phyloP scores from a whole-genome alignment of 768 basidiomycete species.

The Xanthoconium stramineum region DNA sequence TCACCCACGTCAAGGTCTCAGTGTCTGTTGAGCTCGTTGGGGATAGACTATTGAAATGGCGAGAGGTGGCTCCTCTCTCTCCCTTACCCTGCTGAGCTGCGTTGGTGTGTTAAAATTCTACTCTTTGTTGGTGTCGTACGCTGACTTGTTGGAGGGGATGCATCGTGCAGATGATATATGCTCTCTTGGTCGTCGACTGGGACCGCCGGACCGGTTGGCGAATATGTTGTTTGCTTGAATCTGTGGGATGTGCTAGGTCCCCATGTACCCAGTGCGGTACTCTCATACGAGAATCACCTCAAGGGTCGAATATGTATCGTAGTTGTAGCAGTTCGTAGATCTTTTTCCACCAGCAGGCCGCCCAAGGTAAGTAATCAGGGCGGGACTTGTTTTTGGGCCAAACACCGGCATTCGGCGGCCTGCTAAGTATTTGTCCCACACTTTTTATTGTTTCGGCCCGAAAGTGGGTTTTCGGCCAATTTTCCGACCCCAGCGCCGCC shows the following conservation, averaged over 20 bases:
- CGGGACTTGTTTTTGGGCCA: slow-evolving; percentile 27
- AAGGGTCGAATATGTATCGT: slow-evolving; percentile 1
- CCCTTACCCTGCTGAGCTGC: not conserved
- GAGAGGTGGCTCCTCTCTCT: not conserved
- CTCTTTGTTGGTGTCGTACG: not conserved
- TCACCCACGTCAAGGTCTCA: not conserved
- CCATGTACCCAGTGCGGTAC: not conserved
- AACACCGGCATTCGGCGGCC: slow-evolving; percentile 31
- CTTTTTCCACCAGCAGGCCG: not conserved
- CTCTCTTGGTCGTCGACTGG: not conserved
- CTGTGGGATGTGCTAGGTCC: not conserved
- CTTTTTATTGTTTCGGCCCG: slow-evolving; percentile 48
- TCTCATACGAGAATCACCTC: not conserved
- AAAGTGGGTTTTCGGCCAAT: slow-evolving; percentile 59
- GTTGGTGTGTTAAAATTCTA: slow-evolving; percentile 6
- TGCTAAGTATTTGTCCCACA: slow-evolving; percentile 24
- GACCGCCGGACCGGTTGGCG: not conserved
- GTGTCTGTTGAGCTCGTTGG: not conserved
- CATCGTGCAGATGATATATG: not conserved
- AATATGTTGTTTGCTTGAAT: not conserved
- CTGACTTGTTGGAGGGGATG: slow-evolving; percentile 4
- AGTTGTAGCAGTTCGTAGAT: slow-evolving; percentile 6
- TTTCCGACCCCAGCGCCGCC: slow-evolving; percentile 59
- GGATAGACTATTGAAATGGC: not conserved
- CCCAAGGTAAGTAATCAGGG: slow-evolving; percentile 29